These are phyloP conservation scores for Starmerella asiatica DNA, from an alignment of 805 yeast genomes.

Conservation along the genomic window DNA sequence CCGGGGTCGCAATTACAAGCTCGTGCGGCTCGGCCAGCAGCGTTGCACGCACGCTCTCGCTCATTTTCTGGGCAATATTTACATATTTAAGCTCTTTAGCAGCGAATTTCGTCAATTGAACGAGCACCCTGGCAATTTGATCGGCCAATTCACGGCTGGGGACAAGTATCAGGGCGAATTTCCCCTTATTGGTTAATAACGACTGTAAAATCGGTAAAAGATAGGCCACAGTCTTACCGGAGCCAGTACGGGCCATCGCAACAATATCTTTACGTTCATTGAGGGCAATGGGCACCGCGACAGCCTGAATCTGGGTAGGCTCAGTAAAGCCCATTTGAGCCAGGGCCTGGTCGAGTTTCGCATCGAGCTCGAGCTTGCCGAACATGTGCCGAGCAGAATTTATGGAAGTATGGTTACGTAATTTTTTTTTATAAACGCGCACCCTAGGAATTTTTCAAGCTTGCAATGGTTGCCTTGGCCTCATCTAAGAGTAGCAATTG, in stretches of 20 bases:
- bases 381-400: slow-evolving; percentile 29
- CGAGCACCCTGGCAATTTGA: slow-evolving; percentile 64
- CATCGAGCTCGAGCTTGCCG: slow-evolving; percentile 66
- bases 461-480: no score
- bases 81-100: slow-evolving; percentile 48
- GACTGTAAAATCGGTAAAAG: slow-evolving; percentile 74
- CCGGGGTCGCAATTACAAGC: slow-evolving; percentile 75
- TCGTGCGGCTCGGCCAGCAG: slow-evolving; percentile 65
- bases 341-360: slow-evolving; percentile 72
- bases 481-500: no score
- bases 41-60: slow-evolving; percentile 59
- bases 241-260: slow-evolving; percentile 89
- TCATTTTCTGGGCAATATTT: slow-evolving; percentile 49
- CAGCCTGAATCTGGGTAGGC: slow-evolving; percentile 84
- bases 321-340: slow-evolving; percentile 63
- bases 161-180: slow-evolving; percentile 47
- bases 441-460: no score
- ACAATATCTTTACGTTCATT: slow-evolving; percentile 83
- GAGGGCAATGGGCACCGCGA: slow-evolving; percentile 82
- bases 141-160: slow-evolving; percentile 87
- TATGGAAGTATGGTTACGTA: slow-evolving; percentile 5
- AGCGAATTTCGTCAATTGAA: slow-evolving; percentile 56
- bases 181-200: slow-evolving; percentile 32
- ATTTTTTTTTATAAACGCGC: slow-evolving; percentile 5
- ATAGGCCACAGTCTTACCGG: slow-evolving; percentile 91